Evolutionary conservation across 2,329 filamentous ascomycete genomes (phyloP).

Genomic region (Cladobotryum protrusum): DNA sequence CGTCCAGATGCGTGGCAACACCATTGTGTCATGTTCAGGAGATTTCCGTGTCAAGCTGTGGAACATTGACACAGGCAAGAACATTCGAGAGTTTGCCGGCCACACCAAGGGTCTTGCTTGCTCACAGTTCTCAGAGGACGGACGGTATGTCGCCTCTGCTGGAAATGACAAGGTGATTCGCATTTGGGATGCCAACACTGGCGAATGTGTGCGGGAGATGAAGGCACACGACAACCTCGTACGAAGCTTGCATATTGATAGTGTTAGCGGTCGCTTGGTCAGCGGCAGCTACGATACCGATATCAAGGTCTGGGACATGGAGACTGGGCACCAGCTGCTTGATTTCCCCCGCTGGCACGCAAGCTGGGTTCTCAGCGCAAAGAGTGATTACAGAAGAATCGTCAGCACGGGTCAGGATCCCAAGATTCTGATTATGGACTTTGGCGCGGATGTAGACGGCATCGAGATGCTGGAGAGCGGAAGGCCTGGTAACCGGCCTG

Average conservation of each 20-base stretch:
- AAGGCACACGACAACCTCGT: slow-evolving; percentile 81
- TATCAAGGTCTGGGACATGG: slow-evolving; percentile 90
- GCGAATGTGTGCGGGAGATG: slow-evolving; percentile 74
- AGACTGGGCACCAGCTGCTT: slow-evolving; percentile 68
- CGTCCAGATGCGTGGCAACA: slow-evolving; percentile 88
- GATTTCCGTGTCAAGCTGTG: slow-evolving; percentile 92
- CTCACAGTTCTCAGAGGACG: slow-evolving; percentile 92
- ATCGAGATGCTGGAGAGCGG: slow-evolving; percentile 53
- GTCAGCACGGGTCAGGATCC: slow-evolving; percentile 93
- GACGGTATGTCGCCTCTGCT: slow-evolving; percentile 85
- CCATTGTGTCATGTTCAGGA: slow-evolving; percentile 87
- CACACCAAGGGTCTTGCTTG: slow-evolving; percentile 93
- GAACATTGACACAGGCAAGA: slow-evolving; percentile 84
- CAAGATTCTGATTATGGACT: slow-evolving; percentile 89
- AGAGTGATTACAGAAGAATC: slow-evolving; percentile 90
- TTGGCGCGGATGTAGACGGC: slow-evolving; percentile 57
- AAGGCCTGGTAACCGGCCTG: slow-evolving; percentile 11
- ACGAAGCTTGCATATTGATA: slow-evolving; percentile 85
- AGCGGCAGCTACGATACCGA: slow-evolving; percentile 93
- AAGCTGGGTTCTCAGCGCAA: slow-evolving; percentile 94
- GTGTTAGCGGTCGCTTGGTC: slow-evolving; percentile 75
- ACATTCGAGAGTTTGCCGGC: slow-evolving; percentile 82
- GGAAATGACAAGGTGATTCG: slow-evolving; percentile 95
- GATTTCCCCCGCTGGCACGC: slow-evolving; percentile 93
- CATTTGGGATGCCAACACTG: slow-evolving; percentile 90